These are phyloP conservation scores for Vaccinium darrowii DNA, from an alignment of 148 eudicot genomes.

Conservation along the genomic window DNA sequence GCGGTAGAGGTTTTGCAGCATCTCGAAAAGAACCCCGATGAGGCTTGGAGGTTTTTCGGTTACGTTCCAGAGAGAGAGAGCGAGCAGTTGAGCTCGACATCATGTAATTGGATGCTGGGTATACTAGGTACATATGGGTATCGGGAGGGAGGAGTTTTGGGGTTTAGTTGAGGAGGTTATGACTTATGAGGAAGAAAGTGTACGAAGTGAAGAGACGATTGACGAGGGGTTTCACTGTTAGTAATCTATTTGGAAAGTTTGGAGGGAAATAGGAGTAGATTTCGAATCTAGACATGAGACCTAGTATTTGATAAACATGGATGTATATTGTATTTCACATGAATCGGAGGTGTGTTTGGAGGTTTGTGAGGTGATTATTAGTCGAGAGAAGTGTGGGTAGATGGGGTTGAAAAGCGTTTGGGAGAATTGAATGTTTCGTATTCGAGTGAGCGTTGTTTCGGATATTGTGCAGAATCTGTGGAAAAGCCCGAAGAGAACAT, in stretches of 20 bases:
- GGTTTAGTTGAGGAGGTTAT: slow-evolving; percentile 39
- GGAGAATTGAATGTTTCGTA: slow-evolving; percentile 33
- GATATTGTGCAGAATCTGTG: slow-evolving; percentile 37
- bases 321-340: background rate
- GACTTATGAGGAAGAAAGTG: slow-evolving; percentile 56
- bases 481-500: no score
- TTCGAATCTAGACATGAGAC: no score
- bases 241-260: slow-evolving; percentile 39
- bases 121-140: slow-evolving; percentile 55
- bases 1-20: slow-evolving; percentile 39
- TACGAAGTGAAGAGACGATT: slow-evolving; percentile 1
- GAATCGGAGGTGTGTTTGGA: slow-evolving; percentile 25
- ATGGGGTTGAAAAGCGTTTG: slow-evolving; percentile 55
- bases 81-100: slow-evolving; percentile 49
- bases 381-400: slow-evolving; percentile 51
- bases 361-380: slow-evolving; percentile 40
- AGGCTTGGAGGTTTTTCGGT: slow-evolving; percentile 44
- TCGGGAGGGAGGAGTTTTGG: no score
- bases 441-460: slow-evolving; percentile 45
- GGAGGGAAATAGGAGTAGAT: slow-evolving; percentile 9
- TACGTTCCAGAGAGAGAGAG: slow-evolving; percentile 50
- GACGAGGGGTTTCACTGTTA: background rate
- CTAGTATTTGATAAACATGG: no score
- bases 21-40: slow-evolving; percentile 30
- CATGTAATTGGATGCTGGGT: slow-evolving; percentile 65